Base-by-base conservation (phyloP, 805 yeast species). In the Saccharomycopsis synnaedendra region DNA sequence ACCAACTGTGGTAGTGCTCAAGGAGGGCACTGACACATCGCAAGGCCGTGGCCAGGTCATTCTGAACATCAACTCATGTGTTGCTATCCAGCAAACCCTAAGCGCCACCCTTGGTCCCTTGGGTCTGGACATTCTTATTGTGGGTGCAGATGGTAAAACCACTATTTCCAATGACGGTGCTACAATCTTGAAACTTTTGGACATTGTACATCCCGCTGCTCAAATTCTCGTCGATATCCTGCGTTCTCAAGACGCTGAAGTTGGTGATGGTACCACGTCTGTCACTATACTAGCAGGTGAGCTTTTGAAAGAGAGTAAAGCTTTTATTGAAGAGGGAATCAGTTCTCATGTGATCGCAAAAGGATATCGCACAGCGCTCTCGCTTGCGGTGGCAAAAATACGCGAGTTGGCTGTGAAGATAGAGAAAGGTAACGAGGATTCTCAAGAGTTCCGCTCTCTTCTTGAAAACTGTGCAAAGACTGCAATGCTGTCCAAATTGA, bases 131-230 rank as follows among this genome's bases (percentile, higher is more conserved):
- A 89, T 90, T 55, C 71, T 93, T 61, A 80, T 93, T 59, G 97
- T 90, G 39, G 79, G 81, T 41, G 74, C 82, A 11, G 78, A 76
- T 58, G 95, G 95, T 47, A 81, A 77, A 57, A 86, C 97, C 43
- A 93, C 97, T 28, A 89, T 93, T 56, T 90, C 99, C 40, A 93
- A 93, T 64, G 98, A 93, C 63, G 98, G 98, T 56, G 98, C 98
- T 39, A 93, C 99, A 2, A 90, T 93, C 57, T 71, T 93, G 63
- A 86, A 83, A 62, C 72, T 93, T 49, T 68, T 93, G 56, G 98
- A 93, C 60, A 94, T 93, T 48, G 96, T 93, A 30, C 98, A 93
- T 60, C 98, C 99, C 6, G 98, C 99, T 7, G 98, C 98, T 8
- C 88, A 87, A 64, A 89, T 90, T 51, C 70, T 90, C 56, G 98